Conservation (phyloP, 768 basidiomycete species). For the Tylopilus intermedius region DNA sequence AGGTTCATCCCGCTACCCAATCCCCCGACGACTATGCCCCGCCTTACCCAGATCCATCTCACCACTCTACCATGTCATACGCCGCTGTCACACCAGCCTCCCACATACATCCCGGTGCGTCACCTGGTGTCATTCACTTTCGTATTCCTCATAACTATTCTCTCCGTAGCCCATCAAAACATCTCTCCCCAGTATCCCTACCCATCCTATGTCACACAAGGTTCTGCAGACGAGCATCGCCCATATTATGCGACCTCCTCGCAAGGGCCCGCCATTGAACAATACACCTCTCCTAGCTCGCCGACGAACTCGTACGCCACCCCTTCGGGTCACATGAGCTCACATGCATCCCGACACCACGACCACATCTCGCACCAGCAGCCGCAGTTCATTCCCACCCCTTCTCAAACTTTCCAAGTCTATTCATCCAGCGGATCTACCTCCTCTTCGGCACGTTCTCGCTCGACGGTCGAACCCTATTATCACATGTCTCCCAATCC, state of each 20-base stretch:
- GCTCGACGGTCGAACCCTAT: slow-evolving; percentile 34
- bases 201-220: slow-evolving; percentile 18
- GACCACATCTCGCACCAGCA: slow-evolving; percentile 17
- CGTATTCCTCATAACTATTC: slow-evolving; percentile 5
- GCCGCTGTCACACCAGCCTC: slow-evolving; percentile 21
- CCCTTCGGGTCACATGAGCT: slow-evolving; percentile 12
- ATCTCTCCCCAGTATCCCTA: slow-evolving; percentile 17
- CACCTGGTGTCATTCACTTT: slow-evolving; percentile 8
- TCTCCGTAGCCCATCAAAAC: slow-evolving; percentile 20
- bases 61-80: slow-evolving; percentile 22
- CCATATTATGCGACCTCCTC: slow-evolving; percentile 25
- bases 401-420: slow-evolving; percentile 38
- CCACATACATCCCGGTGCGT: slow-evolving; percentile 24
- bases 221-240: slow-evolving; percentile 18
- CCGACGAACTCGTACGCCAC: slow-evolving; percentile 21
- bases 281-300: slow-evolving; percentile 20
- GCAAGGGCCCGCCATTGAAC: slow-evolving; percentile 16
- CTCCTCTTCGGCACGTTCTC: slow-evolving; percentile 24
- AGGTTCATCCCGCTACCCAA: slow-evolving; percentile 14
- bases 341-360: slow-evolving; percentile 18
- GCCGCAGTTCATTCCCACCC: slow-evolving; percentile 44
- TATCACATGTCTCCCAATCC: slow-evolving; percentile 38
- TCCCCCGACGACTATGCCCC: slow-evolving; percentile 18
- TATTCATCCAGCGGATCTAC: slow-evolving; percentile 30
- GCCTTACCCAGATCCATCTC: slow-evolving; percentile 24